Percentiles rank a stretch among this genome's conserved stretches.
Evolutionary conservation across 345 rosid species (phyloP).

Genomic region (Euphorbia tirucalli): DNA sequence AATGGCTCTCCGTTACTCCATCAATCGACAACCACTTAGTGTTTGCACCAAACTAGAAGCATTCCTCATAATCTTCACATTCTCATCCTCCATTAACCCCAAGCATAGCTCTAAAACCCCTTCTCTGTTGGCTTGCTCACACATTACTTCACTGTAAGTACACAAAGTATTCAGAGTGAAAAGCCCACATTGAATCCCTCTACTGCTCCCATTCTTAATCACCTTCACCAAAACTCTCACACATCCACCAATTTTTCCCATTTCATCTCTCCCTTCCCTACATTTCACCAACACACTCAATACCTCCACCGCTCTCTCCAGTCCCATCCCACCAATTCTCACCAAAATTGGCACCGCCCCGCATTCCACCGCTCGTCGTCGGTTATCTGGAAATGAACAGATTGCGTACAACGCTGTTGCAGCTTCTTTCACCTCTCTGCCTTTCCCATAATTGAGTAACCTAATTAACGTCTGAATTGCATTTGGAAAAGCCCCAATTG

Average conservation of each 20-base stretch:
- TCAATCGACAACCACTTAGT: slow-evolving; percentile 35
- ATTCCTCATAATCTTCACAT: slow-evolving; percentile 78
- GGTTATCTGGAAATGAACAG: slow-evolving; percentile 70
- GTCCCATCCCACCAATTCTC: slow-evolving; percentile 53
- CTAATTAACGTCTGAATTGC: slow-evolving; percentile 62
- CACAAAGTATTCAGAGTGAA: slow-evolving; percentile 68
- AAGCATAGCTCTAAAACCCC: slow-evolving; percentile 66
- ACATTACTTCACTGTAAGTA: slow-evolving; percentile 42
- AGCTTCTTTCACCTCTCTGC: slow-evolving; percentile 77
- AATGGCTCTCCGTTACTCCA: slow-evolving; percentile 12
- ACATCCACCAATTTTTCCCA: slow-evolving; percentile 52
- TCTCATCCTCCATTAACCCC: slow-evolving; percentile 64
- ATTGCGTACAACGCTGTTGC: slow-evolving; percentile 86
- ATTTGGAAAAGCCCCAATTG: slow-evolving; percentile 74
- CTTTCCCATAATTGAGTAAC: slow-evolving; percentile 57
- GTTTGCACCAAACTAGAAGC: slow-evolving; percentile 62
- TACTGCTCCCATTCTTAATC: slow-evolving; percentile 55
- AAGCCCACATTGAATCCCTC: slow-evolving; percentile 69
- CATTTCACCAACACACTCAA: slow-evolving; percentile 81
- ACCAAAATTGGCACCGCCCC: slow-evolving; percentile 74
- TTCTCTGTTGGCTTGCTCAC: slow-evolving; percentile 44
- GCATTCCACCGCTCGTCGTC: slow-evolving; percentile 59
- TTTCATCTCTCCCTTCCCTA: slow-evolving; percentile 82
- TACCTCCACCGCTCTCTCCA: slow-evolving; percentile 86
- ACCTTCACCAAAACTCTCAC: slow-evolving; percentile 58